Evolutionary conservation across 1,284 basidiomycete genomes (phyloP), one percentile per base, ranked within the genome.

Genomic region (Cutaneotrichosporon cyanovorans): DNA sequence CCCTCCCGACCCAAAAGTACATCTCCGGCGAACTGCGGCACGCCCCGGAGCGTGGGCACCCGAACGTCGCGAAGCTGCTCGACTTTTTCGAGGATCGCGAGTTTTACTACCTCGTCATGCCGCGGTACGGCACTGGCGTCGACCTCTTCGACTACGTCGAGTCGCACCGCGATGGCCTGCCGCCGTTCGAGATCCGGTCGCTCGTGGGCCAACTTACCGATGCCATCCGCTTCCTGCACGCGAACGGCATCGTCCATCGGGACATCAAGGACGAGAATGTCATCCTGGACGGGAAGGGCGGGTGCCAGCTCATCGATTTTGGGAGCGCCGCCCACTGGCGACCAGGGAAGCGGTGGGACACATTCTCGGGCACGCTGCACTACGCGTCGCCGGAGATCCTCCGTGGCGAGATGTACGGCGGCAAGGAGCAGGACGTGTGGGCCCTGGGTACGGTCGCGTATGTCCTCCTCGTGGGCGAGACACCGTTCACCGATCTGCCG

Each of bases 211-310:
- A 98, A 70, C 84, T 98, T 30, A 87, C 88, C 22, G 92, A 96
- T 69, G 92, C 90, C 2, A 73, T 96, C 51, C 79, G 77, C 48
- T 98, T 96, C 75, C 74, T 98, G 46, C 93, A 98, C 69, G 77
- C 81, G 18, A 88, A 86, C 62, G 89, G 88, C 48, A 96, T 77
- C 81, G 92, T 98, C 7, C 93, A 98, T 73, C 87, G 93, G 51
- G 95, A 98, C 66, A 83, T 98, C 72, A 98, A 98, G 73, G 93
- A 98, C 63, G 93, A 98, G 72, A 98, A 98, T 66, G 90, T 98
- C 32, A 75, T 78, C 25, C 64, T 78, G 20, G 74, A 75, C 50
- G 68, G 71, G 2, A 40, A 62, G 4, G 74, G 74, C 12, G 71
- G 81, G 62, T 91, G 87, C 62, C 86, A 97, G 69, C 73, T 98